Evolutionary conservation across 2,329 filamentous ascomycete genomes (phyloP).

Genomic region (Geosmithia putterillii): DNA sequence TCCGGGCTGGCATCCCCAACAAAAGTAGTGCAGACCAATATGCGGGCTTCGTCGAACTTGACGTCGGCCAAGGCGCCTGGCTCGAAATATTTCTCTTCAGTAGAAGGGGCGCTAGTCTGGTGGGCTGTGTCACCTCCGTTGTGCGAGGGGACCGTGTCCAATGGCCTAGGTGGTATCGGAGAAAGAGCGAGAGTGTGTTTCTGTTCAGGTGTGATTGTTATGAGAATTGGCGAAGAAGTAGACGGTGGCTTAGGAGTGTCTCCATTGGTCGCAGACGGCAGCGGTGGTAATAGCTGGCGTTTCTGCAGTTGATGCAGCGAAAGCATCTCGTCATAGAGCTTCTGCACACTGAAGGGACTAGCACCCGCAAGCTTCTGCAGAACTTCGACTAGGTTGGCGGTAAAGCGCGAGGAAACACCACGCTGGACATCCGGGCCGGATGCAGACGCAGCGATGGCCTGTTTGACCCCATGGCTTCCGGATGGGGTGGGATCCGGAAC

Average conservation of each 20-base stretch:
- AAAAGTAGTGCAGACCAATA: slow-evolving; percentile 56
- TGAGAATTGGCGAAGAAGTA: slow-evolving; percentile 31
- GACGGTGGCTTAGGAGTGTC: slow-evolving; percentile 18
- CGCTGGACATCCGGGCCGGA: slow-evolving; percentile 35
- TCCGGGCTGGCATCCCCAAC: slow-evolving; percentile 53
- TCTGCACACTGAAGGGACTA: slow-evolving; percentile 43
- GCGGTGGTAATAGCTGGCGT: slow-evolving; percentile 23
- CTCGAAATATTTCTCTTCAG: slow-evolving; percentile 29
- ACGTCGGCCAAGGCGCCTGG: slow-evolving; percentile 38
- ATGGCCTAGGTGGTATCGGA: slow-evolving; percentile 5
- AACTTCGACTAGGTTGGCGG: slow-evolving; percentile 41
- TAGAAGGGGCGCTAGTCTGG: background rate
- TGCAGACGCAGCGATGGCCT: slow-evolving; percentile 48
- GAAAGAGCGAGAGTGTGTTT: slow-evolving; percentile 36
- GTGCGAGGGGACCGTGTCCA: background rate
- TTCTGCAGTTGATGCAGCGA: slow-evolving; percentile 24
- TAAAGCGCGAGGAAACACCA: slow-evolving; percentile 41
- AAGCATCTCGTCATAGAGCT: slow-evolving; percentile 43
- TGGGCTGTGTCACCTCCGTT: background rate
- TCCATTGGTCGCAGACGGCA: slow-evolving; percentile 27
- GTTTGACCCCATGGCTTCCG: slow-evolving; percentile 45
- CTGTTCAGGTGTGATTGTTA: slow-evolving; percentile 42
- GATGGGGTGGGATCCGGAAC: slow-evolving; percentile 35
- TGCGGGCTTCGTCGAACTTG: slow-evolving; percentile 48
- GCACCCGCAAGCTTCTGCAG: slow-evolving; percentile 39